Percentiles rank a stretch among this genome's conserved stretches.
Evolutionary conservation across 176 grass and related monocot species (phyloP).

Genomic region (Olyra latifolia): DNA sequence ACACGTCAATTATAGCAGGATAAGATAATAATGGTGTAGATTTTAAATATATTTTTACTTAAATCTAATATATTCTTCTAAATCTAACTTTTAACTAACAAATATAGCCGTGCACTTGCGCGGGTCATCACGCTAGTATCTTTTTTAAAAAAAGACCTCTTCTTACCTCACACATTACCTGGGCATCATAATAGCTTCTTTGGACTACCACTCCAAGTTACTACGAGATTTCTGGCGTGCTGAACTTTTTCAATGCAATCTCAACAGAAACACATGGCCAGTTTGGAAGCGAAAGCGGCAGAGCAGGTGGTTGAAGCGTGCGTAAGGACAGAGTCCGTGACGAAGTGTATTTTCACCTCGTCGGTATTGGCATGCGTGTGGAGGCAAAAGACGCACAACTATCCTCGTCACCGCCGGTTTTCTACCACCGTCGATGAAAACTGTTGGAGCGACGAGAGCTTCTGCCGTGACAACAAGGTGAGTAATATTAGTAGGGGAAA

Average conservation of each 20-base stretch:
- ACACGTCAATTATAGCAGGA: too few species aligned
- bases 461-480: constrained; percentile 89
- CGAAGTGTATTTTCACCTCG: constrained; percentile 89
- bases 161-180: background rate
- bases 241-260: background rate
- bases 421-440: constrained; percentile 72
- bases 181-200: background rate
- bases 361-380: constrained; percentile 89
- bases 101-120: too few species aligned
- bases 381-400: constrained; percentile 69
- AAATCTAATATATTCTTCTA: too few species aligned
- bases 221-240: background rate
- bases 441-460: constrained; percentile 86
- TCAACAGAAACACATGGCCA: constrained; percentile 88
- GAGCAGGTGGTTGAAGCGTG: constrained; percentile 91
- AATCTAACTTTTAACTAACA: too few species aligned
- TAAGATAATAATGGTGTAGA: too few species aligned
- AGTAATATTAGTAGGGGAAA: background rate
- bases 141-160: too few species aligned
- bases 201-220: background rate
- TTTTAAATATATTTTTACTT: too few species aligned
- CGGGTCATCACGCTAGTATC: too few species aligned
- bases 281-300: constrained; percentile 66
- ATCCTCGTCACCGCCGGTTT: constrained; percentile 43
- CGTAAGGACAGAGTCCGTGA: constrained; percentile 73